Evolutionary conservation across 129 eudicot genomes (phyloP).

Genomic region (Calendula officinalis): DNA sequence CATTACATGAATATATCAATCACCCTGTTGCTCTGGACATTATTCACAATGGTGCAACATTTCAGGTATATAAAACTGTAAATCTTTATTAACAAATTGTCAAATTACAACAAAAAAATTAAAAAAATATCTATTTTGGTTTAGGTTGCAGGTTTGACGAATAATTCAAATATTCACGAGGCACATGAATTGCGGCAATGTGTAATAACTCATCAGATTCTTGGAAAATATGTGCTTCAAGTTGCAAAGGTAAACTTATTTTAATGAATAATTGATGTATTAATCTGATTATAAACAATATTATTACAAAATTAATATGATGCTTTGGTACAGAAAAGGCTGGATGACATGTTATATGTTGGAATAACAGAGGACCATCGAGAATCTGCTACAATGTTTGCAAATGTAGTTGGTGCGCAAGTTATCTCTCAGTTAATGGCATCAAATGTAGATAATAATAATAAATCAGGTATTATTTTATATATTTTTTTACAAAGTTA

Average conservation of each 20-base stretch:
- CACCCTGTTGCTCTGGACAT: constrained; percentile 81
- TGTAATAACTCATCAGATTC: constrained; percentile 60
- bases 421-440: constrained; percentile 65
- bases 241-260: constrained; percentile 75
- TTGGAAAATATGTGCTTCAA: constrained; percentile 82
- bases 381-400: constrained; percentile 85
- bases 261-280: too few relatives aligned
- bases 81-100: constrained; percentile 5
- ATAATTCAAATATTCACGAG: constrained; percentile 64
- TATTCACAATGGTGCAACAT: constrained; percentile 96
- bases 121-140: not conserved
- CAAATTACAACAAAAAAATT: not conserved
- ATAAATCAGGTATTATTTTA: constrained; percentile 44
- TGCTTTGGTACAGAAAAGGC: constrained; percentile 83
- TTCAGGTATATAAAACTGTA: constrained; percentile 56
- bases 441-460: constrained; percentile 26
- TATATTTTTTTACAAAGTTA: too few relatives aligned
- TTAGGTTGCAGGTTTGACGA: constrained; percentile 89
- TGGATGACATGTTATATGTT: constrained; percentile 91
- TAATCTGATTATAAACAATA: too few relatives aligned
- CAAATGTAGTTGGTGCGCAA: constrained; percentile 89
- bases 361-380: constrained; percentile 92
- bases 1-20: constrained; percentile 69
- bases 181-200: constrained; percentile 90
- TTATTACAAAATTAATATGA: not conserved